Evolutionary conservation across 208 protist genomes (phyloP).

Genomic region (Trypanosoma platydactyli): DNA sequence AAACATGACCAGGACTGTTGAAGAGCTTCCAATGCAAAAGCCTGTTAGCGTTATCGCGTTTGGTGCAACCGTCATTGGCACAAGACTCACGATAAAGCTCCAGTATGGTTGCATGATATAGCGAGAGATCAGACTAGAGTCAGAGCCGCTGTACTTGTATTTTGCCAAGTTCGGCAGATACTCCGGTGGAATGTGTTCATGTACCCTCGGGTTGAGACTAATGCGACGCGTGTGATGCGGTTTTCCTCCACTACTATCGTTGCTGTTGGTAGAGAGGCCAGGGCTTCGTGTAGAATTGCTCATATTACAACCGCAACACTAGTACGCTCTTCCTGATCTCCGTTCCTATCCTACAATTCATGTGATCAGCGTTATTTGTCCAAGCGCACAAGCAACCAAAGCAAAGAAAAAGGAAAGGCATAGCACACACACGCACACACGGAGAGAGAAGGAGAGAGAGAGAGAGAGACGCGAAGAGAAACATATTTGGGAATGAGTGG

Average conservation of each 20-base stretch:
- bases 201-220: conserved; percentile 42
- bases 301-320: not conserved
- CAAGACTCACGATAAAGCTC: conserved; percentile 80
- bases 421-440: no score
- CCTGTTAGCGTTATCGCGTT: conserved; percentile 88
- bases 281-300: not conserved
- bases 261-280: not conserved
- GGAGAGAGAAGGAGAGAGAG: no score
- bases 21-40: conserved; percentile 77
- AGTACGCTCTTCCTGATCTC: not conserved
- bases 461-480: no score
- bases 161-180: conserved; percentile 73
- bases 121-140: conserved; percentile 68
- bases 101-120: conserved; percentile 86
- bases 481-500: no score
- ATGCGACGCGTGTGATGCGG: conserved; percentile 5
- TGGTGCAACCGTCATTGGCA: conserved; percentile 88
- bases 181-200: conserved; percentile 64
- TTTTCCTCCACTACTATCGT: conserved; percentile 13
- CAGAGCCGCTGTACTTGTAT: conserved; percentile 81
- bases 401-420: not conserved
- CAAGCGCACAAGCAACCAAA: not conserved
- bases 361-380: not conserved
- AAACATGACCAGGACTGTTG: conserved; percentile 49
- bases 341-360: not conserved